Percentiles rank a stretch among this genome's conserved stretches.
These are phyloP conservation scores for Globisporangium nodosum DNA, from an alignment of 352 stramenopile genomes.

Conservation along the genomic window DNA sequence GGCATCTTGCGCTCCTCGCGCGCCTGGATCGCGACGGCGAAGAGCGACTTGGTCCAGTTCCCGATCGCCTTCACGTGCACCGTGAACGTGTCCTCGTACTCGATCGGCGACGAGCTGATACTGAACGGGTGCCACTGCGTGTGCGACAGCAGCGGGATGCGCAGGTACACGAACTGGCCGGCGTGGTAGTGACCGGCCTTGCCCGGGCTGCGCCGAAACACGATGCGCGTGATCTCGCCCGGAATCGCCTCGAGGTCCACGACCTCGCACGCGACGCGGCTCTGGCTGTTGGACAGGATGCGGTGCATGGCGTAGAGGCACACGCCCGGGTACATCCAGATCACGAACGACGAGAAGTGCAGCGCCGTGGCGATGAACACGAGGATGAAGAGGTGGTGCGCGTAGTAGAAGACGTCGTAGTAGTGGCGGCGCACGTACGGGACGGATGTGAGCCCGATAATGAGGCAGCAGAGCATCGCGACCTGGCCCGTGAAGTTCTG, in stretches of 20 bases:
- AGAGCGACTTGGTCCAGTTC: slow-evolving; percentile 74
- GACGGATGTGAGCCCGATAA: slow-evolving; percentile 77
- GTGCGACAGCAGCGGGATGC: slow-evolving; percentile 59
- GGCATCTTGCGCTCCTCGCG: slow-evolving; percentile 74
- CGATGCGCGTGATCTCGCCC: slow-evolving; percentile 75
- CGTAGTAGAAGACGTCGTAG: slow-evolving; percentile 88
- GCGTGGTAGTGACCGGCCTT: slow-evolving; percentile 79
- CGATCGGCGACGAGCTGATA: slow-evolving; percentile 79
- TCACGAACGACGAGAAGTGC: slow-evolving; percentile 78
- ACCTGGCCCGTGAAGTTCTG: slow-evolving; percentile 77
- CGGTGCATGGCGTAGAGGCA: slow-evolving; percentile 82
- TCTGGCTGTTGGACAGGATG: slow-evolving; percentile 66
- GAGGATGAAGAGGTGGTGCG: slow-evolving; percentile 84
- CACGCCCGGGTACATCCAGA: slow-evolving; percentile 79
- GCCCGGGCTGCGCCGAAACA: slow-evolving; percentile 67
- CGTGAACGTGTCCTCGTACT: slow-evolving; percentile 82
- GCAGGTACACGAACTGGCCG: slow-evolving; percentile 76
- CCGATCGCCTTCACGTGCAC: slow-evolving; percentile 78
- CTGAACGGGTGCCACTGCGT: slow-evolving; percentile 85
- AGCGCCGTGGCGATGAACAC: slow-evolving; percentile 60
- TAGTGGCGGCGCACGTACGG: slow-evolving; percentile 58
- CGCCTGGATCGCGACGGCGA: slow-evolving; percentile 65
- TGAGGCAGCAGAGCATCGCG: slow-evolving; percentile 56
- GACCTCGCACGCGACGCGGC: slow-evolving; percentile 64
- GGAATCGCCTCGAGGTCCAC: slow-evolving; percentile 80